A percentile compares a stretch with the other conserved stretches of the same genome.
Evolutionary conservation across 2,329 filamentous ascomycete species (phyloP).

Genomic region (Truncatella angustata): DNA sequence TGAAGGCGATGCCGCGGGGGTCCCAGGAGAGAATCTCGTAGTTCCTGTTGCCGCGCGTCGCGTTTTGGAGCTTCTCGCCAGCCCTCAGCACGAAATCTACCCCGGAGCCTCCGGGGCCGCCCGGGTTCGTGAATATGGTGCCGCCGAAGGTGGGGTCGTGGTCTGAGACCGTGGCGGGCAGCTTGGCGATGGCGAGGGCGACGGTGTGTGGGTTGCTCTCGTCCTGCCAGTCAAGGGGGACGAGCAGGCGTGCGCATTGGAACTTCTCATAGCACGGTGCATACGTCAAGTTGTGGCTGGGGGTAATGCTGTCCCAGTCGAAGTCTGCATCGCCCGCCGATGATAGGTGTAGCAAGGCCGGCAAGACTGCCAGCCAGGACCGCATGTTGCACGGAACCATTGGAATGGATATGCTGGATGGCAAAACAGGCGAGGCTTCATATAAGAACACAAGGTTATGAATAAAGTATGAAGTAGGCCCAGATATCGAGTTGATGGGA

Average conservation of each 20-base stretch:
- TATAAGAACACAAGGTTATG: no score
- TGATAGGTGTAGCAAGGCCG: not conserved
- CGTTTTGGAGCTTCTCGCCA: conserved; percentile 29
- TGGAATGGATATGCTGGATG: no score
- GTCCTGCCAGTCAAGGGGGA: conserved; percentile 43
- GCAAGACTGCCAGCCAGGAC: not conserved
- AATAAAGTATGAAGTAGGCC: no score
- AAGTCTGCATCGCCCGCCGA: conserved; percentile 22
- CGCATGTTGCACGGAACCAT: not conserved
- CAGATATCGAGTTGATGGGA: no score
- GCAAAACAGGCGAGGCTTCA: no score
- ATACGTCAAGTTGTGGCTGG: conserved; percentile 34
- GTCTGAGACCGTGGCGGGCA: conserved; percentile 36
- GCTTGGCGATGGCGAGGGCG: conserved; percentile 39
- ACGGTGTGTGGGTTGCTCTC: conserved; percentile 25
- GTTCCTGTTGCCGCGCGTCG: conserved; percentile 15
- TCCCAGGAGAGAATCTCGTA: conserved; percentile 44
- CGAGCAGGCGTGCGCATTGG: conserved; percentile 39
- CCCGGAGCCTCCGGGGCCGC: conserved; percentile 43
- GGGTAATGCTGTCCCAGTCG: conserved; percentile 34
- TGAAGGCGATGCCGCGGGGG: conserved; percentile 39
- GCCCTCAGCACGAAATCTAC: conserved; percentile 24
- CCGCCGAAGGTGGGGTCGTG: conserved; percentile 39
- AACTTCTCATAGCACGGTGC: conserved; percentile 37
- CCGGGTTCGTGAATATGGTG: conserved; percentile 42